Conservation (phyloP, 2,329 filamentous ascomycete species). For the Seiridium cupressi region DNA sequence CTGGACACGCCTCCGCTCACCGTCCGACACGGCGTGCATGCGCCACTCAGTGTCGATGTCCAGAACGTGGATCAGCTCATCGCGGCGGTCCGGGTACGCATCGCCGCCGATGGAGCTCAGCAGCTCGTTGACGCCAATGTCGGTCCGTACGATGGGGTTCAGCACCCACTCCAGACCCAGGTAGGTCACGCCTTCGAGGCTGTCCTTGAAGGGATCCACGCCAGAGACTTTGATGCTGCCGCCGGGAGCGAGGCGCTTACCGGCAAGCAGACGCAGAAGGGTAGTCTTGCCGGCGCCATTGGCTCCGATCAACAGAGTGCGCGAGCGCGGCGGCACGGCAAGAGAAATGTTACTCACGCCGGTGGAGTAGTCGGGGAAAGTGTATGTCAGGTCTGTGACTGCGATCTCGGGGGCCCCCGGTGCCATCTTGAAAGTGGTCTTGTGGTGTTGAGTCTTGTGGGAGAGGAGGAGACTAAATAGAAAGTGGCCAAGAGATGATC, state of each 20-base stretch:
- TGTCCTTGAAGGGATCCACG: constrained; percentile 87
- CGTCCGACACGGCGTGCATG: constrained; percentile 94
- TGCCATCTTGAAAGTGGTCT: background rate
- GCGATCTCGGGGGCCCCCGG: constrained; percentile 58
- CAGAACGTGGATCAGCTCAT: constrained; percentile 83
- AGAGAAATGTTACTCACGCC: constrained; percentile 75
- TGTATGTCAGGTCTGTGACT: constrained; percentile 78
- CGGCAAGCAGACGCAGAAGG: constrained; percentile 87
- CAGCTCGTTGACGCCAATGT: constrained; percentile 87
- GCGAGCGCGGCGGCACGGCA: constrained; percentile 75
- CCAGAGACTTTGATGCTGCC: constrained; percentile 74
- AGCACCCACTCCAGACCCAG: constrained; percentile 97
- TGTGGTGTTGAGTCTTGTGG: no score
- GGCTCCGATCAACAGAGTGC: constrained; percentile 90
- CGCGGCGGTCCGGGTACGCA: constrained; percentile 74
- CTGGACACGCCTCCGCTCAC: constrained; percentile 87
- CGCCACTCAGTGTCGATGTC: constrained; percentile 92
- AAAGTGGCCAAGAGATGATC: no score
- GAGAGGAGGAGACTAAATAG: no score
- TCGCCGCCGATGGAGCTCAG: constrained; percentile 84
- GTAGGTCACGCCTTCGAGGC: constrained; percentile 92
- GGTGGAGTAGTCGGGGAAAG: constrained; percentile 80
- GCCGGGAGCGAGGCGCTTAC: constrained; percentile 85
- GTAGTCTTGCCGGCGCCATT: constrained; percentile 98
- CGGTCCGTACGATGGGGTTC: constrained; percentile 91